Evolutionary conservation across 345 rosid genomes (phyloP).

Genomic region (Citrus medica): DNA sequence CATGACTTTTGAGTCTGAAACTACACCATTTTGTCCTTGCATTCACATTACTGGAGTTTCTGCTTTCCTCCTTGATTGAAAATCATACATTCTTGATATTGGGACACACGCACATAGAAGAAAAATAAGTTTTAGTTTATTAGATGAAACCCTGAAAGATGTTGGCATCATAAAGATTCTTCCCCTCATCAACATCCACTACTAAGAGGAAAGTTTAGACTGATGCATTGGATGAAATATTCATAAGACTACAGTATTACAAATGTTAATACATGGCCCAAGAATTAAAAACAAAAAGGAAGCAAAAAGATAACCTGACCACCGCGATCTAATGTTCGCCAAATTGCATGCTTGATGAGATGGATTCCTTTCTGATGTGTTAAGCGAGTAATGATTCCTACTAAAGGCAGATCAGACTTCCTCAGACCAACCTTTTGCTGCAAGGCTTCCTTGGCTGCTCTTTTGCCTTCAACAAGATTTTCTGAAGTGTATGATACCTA

Average conservation of each 20-base stretch:
- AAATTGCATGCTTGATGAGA: conserved; percentile 86
- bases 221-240: neutral
- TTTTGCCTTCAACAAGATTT: conserved; percentile 81
- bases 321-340: conserved; percentile 68
- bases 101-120: neutral
- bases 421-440: conserved; percentile 71
- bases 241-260: neutral
- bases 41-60: neutral
- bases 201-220: neutral
- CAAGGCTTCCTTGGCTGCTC: conserved; percentile 83
- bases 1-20: neutral
- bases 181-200: neutral
- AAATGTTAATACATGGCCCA: neutral
- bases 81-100: neutral
- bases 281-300: neutral
- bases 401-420: conserved; percentile 59
- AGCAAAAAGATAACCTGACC: conserved; percentile 66
- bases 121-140: neutral
- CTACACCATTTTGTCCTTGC: neutral
- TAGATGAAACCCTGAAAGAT: neutral
- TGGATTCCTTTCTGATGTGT: conserved; percentile 97
- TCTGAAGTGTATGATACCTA: conserved; percentile 78
- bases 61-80: neutral
- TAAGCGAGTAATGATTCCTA: conserved; percentile 82
- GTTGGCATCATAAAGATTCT: neutral